A percentile compares a stretch with the other conserved stretches of the same genome.
These are phyloP conservation scores for Leersia perrieri DNA, from an alignment of 176 grass and related monocot genomes.

Conservation along the genomic window DNA sequence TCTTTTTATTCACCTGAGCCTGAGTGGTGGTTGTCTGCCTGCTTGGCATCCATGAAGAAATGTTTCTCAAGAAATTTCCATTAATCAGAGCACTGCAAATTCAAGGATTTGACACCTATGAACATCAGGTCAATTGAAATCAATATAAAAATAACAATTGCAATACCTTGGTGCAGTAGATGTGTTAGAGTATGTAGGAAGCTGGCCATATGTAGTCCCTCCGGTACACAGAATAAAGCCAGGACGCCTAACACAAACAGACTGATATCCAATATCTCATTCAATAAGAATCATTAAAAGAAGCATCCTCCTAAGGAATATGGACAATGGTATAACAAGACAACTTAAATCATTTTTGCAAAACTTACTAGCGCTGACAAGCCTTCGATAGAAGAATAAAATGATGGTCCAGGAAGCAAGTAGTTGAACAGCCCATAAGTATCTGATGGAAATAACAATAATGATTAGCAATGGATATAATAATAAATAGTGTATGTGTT, in stretches of 20 bases:
- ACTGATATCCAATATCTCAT: conserved; percentile 53
- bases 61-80: conserved; percentile 79
- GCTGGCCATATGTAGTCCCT: conserved; percentile 84
- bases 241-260: conserved; percentile 76
- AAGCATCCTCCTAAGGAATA: conserved; percentile 17
- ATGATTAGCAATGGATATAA: conserved; percentile 28
- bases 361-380: conserved; percentile 69
- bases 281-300: conserved; percentile 8
- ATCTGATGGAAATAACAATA: conserved; percentile 57
- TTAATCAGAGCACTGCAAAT: conserved; percentile 59
- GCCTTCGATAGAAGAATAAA: conserved; percentile 87
- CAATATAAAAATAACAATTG: conserved; percentile 45
- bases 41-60: conserved; percentile 89
- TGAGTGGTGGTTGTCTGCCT: conserved; percentile 50
- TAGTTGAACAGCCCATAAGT: conserved; percentile 83
- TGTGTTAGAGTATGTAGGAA: conserved; percentile 70
- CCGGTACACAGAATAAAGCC: conserved; percentile 94
- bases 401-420: conserved; percentile 75
- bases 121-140: conserved; percentile 27
- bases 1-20: conserved; percentile 59
- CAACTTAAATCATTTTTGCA: conserved; percentile 25
- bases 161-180: conserved; percentile 60
- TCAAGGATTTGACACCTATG: background rate
- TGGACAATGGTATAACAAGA: conserved; percentile 7
- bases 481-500: conserved; percentile 11